A percentile compares a stretch with the other conserved stretches of the same genome.
These are phyloP conservation scores for Rhodomyrtus tomentosa DNA, from an alignment of 345 rosid species.

Conservation along the genomic window DNA sequence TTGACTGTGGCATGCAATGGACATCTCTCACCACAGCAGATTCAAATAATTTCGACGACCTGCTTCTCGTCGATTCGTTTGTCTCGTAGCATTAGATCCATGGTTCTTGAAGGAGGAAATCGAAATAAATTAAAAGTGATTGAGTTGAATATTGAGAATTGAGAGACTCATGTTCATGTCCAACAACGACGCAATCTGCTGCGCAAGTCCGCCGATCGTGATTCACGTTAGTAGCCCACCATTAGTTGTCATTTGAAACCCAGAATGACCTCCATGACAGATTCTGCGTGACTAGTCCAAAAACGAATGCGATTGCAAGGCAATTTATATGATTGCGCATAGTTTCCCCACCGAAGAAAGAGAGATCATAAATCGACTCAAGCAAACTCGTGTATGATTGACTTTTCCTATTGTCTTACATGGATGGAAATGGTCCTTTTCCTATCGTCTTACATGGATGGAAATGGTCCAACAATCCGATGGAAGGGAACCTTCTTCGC, in stretches of 20 bases:
- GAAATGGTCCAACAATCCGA: not conserved
- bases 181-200: not conserved
- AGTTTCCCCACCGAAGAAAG: not conserved
- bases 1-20: too few relatives aligned
- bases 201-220: not conserved
- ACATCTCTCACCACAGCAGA: too few relatives aligned
- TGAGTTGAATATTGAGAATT: not conserved
- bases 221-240: not conserved
- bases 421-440: too few relatives aligned
- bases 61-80: not conserved
- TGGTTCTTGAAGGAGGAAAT: not conserved
- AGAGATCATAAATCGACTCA: not conserved
- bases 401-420: not conserved
- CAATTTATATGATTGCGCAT: not conserved
- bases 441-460: not conserved
- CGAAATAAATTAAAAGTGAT: not conserved
- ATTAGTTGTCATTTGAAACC: not conserved
- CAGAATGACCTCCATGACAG: not conserved
- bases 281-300: not conserved
- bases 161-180: not conserved
- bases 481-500: not conserved
- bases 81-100: not conserved
- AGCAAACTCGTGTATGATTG: not conserved
- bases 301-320: not conserved
- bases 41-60: not conserved